Evolutionary conservation across 2,329 filamentous ascomycete genomes (phyloP).

Genomic region (Septoria linicola): DNA sequence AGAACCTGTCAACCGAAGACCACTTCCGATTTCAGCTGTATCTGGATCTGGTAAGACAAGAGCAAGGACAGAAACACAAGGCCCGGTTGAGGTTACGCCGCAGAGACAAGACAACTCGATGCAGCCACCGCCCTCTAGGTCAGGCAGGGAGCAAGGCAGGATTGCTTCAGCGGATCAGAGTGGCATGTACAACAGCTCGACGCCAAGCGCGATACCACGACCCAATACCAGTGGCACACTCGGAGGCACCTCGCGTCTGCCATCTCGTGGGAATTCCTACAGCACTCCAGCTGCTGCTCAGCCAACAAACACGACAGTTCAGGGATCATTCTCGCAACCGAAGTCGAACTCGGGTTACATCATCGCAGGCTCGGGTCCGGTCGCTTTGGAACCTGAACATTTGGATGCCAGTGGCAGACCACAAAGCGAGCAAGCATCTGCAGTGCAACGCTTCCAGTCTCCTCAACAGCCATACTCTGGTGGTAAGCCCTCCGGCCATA

Average conservation of each 20-base stretch:
- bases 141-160: constrained; percentile 51
- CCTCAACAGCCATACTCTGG: constrained; percentile 58
- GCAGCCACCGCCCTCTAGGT: constrained; percentile 38
- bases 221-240: constrained; percentile 82
- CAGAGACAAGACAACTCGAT: constrained; percentile 31
- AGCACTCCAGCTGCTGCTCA: constrained; percentile 84
- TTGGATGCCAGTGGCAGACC: constrained; percentile 54
- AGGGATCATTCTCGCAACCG: constrained; percentile 82
- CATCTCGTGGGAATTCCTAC: constrained; percentile 74
- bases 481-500: constrained; percentile 64
- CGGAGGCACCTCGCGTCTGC: constrained; percentile 57
- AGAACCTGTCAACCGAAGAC: constrained; percentile 18
- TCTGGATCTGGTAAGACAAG: constrained; percentile 42
- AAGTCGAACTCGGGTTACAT: constrained; percentile 65
- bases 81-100: constrained; percentile 48
- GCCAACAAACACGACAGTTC: constrained; percentile 82
- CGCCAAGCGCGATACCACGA: constrained; percentile 51
- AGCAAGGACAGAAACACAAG: constrained; percentile 56
- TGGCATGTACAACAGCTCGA: constrained; percentile 32
- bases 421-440: constrained; percentile 53
- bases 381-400: constrained; percentile 55
- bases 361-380: constrained; percentile 61
- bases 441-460: constrained; percentile 50
- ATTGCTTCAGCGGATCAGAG: constrained; percentile 49
- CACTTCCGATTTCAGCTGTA: constrained; percentile 30